Base-by-base conservation (phyloP, 2,329 filamentous ascomycete species). In the Aspergillus proliferans region DNA sequence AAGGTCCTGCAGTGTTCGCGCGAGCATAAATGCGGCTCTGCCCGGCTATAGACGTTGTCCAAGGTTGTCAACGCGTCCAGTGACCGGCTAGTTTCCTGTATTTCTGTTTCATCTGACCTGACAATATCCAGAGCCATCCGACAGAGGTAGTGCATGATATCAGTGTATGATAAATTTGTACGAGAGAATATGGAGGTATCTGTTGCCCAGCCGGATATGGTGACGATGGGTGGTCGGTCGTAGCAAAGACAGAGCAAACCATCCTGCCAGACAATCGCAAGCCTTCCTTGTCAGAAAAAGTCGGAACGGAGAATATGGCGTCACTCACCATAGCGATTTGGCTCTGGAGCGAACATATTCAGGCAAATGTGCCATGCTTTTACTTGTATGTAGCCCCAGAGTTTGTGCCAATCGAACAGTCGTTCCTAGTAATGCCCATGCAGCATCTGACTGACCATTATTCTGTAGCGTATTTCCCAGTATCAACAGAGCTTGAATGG, bases 401-500 rank as follows among this genome's bases (percentile, higher is more conserved):
- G 63, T 67, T 44, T 68, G 65, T 12, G 62, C 65, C 4, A 68
- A 46, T 19, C 66, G 57, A 10, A 65, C 57, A 0, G 63, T 67
- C 1, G 63, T 61, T 0, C 65, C 65, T 9, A 64, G 48, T 6
- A 65, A 46, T 5, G 59, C 63, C 64, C 61, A 65, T 2, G 59
- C 61, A 22, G 59, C 64, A 41, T 66, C 64, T 2, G 64, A 65
- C 45, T 66, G 64, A 2, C 62, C 63, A 45, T 58, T 60, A 15
- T 67, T 65, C 19, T 65, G 62, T 6, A 66, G 24, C 1, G 59
- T 78, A 52, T 81, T 80, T 19, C 78, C 76, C 2, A 81, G 72
- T 4, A 82, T 76, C 2, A 82, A 64, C 9, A 81, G 66, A 0
- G 78, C 74, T 58, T 82, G 77, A 24, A 82, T 78, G 45, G 72